These are phyloP conservation scores for Alternaria solani DNA, from an alignment of 2,329 filamentous ascomycete species.

Conservation along the genomic window DNA sequence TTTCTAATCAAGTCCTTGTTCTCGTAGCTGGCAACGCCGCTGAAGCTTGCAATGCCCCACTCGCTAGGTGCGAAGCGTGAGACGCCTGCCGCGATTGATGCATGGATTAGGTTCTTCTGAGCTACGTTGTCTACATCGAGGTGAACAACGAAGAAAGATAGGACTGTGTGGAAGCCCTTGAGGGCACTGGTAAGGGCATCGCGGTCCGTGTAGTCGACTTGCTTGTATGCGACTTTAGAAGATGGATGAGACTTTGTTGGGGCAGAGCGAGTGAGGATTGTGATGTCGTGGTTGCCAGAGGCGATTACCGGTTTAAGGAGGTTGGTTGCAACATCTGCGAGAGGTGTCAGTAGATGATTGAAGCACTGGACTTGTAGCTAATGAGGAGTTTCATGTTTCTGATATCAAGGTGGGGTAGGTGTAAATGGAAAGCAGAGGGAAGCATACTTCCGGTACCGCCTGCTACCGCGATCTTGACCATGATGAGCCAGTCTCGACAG, in stretches of 20 bases:
- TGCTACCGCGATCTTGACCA: constrained; percentile 49
- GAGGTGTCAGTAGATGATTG: neutral
- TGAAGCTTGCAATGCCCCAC: constrained; percentile 39
- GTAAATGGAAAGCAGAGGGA: neutral
- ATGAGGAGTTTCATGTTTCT: neutral
- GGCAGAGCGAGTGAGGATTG: constrained; percentile 58
- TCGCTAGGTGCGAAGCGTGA: constrained; percentile 43
- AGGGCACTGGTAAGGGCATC: constrained; percentile 51
- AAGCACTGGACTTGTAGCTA: neutral
- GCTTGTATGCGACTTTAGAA: constrained; percentile 51
- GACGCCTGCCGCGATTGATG: constrained; percentile 40
- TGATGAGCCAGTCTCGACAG: constrained; percentile 5
- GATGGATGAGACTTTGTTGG: constrained; percentile 14
- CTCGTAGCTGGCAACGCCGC: constrained; percentile 58
- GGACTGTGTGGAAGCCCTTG: constrained; percentile 57
- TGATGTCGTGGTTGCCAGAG: constrained; percentile 61
- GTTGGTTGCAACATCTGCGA: constrained; percentile 61
- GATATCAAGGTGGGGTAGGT: neutral
- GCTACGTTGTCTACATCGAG: constrained; percentile 31
- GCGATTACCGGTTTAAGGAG: constrained; percentile 61
- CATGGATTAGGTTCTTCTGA: constrained; percentile 46
- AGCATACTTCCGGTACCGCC: constrained; percentile 49
- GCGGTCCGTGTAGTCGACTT: constrained; percentile 57
- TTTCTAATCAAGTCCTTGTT: constrained; percentile 60
- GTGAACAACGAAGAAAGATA: constrained; percentile 54